Base-by-base conservation (phyloP, 768 basidiomycete species). In the Panellus pusillus region DNA sequence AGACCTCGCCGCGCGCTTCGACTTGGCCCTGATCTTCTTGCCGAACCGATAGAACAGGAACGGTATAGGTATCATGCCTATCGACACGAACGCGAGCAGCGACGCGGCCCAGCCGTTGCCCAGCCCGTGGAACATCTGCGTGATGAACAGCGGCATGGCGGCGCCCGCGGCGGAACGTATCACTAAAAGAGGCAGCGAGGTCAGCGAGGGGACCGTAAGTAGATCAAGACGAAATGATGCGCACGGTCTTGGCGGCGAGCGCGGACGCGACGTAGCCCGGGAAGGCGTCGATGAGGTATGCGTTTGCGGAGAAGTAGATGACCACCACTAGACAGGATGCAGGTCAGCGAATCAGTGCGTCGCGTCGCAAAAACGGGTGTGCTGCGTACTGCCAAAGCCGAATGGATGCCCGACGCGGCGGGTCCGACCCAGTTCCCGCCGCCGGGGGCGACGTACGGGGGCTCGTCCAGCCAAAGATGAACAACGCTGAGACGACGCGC, bases 401-500 rank as follows among this genome's bases (percentile, higher is more conserved):
- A 74, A 72, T 27, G 71, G 47, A 71, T 66, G 38, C 73, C 73
- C 9, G 71, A 63, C 13, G 61, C 62, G 35, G 64, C 64, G 19
- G 72, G 70, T 3, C 72, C 72, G 37, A 73, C 69, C 71, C 71
- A 73, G 51, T 69, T 64, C 9, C 69, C 72, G 35, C 70, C 71
- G 2, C 67, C 66, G 27, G 73, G 69, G 38, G 63, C 47, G 51
- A 70, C 68, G 31, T 58, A 56, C 12, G 68, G 70, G 72, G 71
- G 29, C 66, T 64, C n/a, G 72, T 72, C 72, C 72, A 74, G 39
- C 72, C 73, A 55, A 77, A 72, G 66, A 73, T 72, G 67, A 77
- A 75, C 43, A 76, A 62, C 4, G 72, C 67, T 64, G 61, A 29
- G n/a, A 17, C 43, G n/a, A 17, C 43, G 42, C 24, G 24, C 24